These are phyloP conservation scores for Cylindrodendrum hubeiense DNA, from an alignment of 2,329 filamentous ascomycete species.

Conservation along the genomic window DNA sequence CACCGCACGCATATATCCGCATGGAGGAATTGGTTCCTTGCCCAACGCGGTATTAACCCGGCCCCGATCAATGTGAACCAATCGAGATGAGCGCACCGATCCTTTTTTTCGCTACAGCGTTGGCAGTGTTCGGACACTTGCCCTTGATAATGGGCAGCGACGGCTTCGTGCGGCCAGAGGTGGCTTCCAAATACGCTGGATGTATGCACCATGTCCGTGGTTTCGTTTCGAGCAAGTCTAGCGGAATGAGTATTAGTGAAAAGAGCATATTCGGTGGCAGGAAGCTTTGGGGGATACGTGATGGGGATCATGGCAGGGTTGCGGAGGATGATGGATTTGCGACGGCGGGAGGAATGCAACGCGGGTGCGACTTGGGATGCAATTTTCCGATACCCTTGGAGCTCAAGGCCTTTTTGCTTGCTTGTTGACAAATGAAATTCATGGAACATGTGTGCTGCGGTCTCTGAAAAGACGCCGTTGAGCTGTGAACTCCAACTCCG, in stretches of 20 bases:
- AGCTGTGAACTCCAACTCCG: neutral
- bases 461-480: neutral
- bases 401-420: neutral
- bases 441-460: neutral
- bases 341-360: neutral
- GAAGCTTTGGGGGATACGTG: neutral
- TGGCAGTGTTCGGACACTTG: no score
- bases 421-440: neutral
- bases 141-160: no score
- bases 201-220: neutral
- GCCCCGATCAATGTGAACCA: no score
- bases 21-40: no score
- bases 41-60: no score
- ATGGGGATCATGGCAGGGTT: neutral
- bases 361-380: neutral
- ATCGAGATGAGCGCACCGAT: no score
- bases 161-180: neutral
- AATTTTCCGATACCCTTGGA: neutral
- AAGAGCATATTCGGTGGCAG: neutral
- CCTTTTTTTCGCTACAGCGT: no score
- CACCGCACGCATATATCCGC: no score
- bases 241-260: neutral
- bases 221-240: no score
- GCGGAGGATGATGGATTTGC: no score
- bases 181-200: neutral